Percentiles rank a stretch among this genome's conserved stretches.
Conservation (phyloP, 148 eudicot species). For the Pouteria glomerata region DNA sequence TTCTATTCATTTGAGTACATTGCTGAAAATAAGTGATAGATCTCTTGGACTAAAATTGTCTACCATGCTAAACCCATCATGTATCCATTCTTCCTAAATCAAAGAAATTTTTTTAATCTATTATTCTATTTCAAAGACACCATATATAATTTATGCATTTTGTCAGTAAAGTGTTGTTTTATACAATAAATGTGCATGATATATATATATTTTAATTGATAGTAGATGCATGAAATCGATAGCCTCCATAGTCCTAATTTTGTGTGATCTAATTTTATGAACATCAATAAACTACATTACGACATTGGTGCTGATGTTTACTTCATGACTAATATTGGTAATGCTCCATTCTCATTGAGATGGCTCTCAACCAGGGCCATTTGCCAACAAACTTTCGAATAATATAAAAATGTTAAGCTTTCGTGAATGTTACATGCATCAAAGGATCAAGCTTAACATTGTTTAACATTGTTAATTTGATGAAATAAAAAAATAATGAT, state of each 20-base stretch:
- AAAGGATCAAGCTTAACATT: not conserved
- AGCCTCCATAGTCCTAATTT: not conserved
- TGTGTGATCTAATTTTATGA: not conserved
- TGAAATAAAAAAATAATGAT: not conserved
- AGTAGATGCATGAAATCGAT: not conserved
- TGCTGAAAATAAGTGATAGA: not conserved
- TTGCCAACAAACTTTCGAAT: not conserved
- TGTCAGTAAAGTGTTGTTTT: not conserved
- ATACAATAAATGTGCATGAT: not conserved
- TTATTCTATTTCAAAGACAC: not conserved
- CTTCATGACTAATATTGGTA: not conserved
- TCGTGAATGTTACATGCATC: not conserved
- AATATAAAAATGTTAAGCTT: not conserved
- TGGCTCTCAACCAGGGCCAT: not conserved
- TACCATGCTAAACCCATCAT: not conserved
- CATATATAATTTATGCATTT: not conserved
- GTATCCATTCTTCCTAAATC: not conserved
- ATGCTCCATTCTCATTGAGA: not conserved
- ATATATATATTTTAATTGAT: too few species aligned
- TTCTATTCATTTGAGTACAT: not conserved
- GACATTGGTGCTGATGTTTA: not conserved
- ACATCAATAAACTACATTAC: not conserved
- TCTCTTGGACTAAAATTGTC: not conserved
- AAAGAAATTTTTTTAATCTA: not conserved
- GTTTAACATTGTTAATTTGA: too few species aligned